Evolutionary conservation across 2,329 filamentous ascomycete species (phyloP).

Genomic region (Diaporthe citri): DNA sequence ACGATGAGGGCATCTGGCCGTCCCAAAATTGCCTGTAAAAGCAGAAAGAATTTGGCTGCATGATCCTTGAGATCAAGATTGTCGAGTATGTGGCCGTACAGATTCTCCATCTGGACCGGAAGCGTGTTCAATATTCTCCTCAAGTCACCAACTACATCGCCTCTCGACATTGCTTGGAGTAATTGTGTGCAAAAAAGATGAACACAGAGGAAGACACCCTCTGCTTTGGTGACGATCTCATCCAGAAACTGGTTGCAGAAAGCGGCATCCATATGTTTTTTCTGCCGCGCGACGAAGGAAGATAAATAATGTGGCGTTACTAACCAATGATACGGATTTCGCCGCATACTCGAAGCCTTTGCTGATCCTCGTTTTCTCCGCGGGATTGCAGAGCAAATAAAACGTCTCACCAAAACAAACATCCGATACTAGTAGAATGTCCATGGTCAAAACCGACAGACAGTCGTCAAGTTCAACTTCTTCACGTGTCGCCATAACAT

Average conservation of each 20-base stretch:
- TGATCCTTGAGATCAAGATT: neutral
- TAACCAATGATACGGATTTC: no score
- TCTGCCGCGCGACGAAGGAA: no score
- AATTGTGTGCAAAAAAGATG: neutral
- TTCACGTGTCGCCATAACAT: no score
- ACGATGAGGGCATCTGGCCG: neutral
- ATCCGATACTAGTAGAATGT: no score
- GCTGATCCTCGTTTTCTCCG: no score
- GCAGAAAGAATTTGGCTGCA: neutral
- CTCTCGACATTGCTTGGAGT: neutral
- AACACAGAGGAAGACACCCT: neutral
- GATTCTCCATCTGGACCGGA: neutral
- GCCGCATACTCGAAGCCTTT: no score
- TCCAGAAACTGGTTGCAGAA: neutral
- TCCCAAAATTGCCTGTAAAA: neutral
- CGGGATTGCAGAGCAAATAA: no score
- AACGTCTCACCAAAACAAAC: no score
- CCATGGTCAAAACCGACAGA: no score
- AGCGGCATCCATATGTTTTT: neutral
- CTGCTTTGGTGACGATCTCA: neutral
- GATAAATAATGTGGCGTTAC: no score
- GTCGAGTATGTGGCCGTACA: neutral
- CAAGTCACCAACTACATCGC: neutral
- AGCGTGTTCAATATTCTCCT: neutral
- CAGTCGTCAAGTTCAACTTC: no score